Conservation (phyloP, 2,329 filamentous ascomycete genomes). For the Botrytis cinerea region DNA sequence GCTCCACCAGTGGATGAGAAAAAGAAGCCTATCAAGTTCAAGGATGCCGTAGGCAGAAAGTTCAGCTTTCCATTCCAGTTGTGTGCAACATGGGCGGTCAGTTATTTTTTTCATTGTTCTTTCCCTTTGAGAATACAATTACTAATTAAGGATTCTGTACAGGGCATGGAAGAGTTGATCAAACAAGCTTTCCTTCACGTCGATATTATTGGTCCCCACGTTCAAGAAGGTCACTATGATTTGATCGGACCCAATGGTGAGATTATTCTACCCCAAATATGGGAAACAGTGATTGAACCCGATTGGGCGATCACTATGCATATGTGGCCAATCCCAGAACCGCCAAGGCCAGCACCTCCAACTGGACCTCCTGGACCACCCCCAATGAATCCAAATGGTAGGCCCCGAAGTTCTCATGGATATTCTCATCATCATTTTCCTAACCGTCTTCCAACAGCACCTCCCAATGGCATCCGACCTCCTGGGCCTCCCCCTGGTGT, state of each 20-base stretch:
- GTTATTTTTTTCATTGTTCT: constrained; percentile 39
- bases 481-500: constrained; percentile 28
- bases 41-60: constrained; percentile 87
- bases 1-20: constrained; percentile 42
- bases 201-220: constrained; percentile 73
- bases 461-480: constrained; percentile 27
- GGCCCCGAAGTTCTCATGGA: constrained; percentile 27
- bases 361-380: constrained; percentile 23
- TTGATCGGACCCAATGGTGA: constrained; percentile 76
- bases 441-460: constrained; percentile 23
- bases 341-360: constrained; percentile 31
- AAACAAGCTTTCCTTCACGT: constrained; percentile 82
- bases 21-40: constrained; percentile 76
- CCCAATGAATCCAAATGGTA: constrained; percentile 21
- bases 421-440: constrained; percentile 26
- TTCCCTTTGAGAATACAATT: constrained; percentile 14
- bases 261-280: constrained; percentile 78
- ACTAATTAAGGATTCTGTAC: constrained; percentile 35
- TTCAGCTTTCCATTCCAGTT: constrained; percentile 89
- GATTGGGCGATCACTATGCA: constrained; percentile 73
- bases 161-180: constrained; percentile 87
- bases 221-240: constrained; percentile 78
- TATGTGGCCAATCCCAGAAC: constrained; percentile 63
- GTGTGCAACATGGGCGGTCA: constrained; percentile 80
- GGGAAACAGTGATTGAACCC: constrained; percentile 79